These are phyloP conservation scores for Botryotinia convoluta DNA, from an alignment of 2,329 filamentous ascomycete species.

Conservation along the genomic window DNA sequence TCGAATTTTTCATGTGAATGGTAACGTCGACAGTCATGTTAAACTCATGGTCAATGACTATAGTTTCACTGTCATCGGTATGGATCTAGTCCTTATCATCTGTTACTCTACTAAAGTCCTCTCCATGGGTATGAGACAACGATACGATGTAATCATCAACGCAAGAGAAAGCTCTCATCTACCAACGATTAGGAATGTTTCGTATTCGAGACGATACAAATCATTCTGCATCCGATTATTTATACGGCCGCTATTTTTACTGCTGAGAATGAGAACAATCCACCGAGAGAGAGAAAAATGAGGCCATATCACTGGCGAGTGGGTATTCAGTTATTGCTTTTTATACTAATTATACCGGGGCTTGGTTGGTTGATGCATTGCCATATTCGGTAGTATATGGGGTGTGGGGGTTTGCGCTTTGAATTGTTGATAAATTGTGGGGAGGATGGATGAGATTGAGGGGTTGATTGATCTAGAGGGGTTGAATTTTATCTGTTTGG, in stretches of 20 bases:
- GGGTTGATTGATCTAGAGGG: neutral
- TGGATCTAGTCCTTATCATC: conserved; percentile 45
- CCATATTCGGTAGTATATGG: conserved; percentile 48
- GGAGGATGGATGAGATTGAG: conserved; percentile 25
- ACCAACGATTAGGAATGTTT: too few species aligned
- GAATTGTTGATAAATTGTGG: conserved; percentile 51
- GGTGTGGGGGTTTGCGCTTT: conserved; percentile 47
- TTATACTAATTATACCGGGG: conserved; percentile 26
- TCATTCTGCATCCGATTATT: conserved; percentile 42
- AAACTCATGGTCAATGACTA: conserved; percentile 47
- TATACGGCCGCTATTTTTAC: conserved; percentile 49
- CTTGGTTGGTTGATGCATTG: conserved; percentile 29
- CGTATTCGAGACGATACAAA: conserved; percentile 24
- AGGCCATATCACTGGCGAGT: conserved; percentile 44
- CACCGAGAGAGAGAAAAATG: conserved; percentile 46
- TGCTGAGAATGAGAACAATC: conserved; percentile 48
- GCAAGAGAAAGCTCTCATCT: neutral
- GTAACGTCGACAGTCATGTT: conserved; percentile 41
- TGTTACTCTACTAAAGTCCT: neutral
- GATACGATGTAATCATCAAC: conserved; percentile 32
- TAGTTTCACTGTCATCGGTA: conserved; percentile 61
- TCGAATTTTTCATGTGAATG: conserved; percentile 47
- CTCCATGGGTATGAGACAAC: conserved; percentile 55
- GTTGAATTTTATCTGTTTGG: conserved; percentile 18
- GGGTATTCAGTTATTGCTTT: conserved; percentile 27